Conservation (phyloP, 371 early-diverging fungal genomes). For the Mucor circinelloides region DNA sequence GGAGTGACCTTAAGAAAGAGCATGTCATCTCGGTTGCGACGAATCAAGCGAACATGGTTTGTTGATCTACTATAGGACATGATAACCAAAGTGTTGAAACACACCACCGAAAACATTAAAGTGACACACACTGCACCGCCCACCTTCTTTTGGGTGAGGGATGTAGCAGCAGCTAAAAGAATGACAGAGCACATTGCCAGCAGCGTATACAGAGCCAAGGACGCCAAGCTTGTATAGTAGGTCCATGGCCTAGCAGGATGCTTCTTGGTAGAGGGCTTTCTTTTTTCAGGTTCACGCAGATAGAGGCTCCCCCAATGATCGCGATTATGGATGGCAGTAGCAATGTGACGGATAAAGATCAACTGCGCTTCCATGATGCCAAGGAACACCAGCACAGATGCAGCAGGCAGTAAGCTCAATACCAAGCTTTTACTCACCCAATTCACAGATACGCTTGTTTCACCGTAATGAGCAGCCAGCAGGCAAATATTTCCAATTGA, state of each 20-base stretch:
- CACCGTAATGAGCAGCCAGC: background rate
- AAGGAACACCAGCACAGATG: conserved; percentile 13
- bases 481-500: conserved; percentile 9
- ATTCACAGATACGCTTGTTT: background rate
- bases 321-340: conserved; percentile 24
- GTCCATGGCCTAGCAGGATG: conserved; percentile 19
- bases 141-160: background rate
- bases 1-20: conserved; percentile 24
- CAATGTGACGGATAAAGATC: conserved; percentile 22
- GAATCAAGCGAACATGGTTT: conserved; percentile 18
- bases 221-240: conserved; percentile 16
- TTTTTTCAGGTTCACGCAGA: conserved; percentile 25
- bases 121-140: conserved; percentile 18
- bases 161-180: background rate
- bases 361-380: conserved; percentile 33
- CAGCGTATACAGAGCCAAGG: conserved; percentile 7
- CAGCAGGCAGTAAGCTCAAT: conserved; percentile 10
- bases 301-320: conserved; percentile 31
- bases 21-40: conserved; percentile 23
- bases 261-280: background rate
- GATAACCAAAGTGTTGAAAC: conserved; percentile 1
- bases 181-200: conserved; percentile 5
- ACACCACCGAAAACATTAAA: conserved; percentile 2
- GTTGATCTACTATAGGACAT: conserved; percentile 13
- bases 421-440: conserved; percentile 22